A percentile compares a stretch with the other conserved stretches of the same genome.
phyloP scores from a whole-genome alignment of 768 basidiomycete species.

The Lentinus tigrinus region DNA sequence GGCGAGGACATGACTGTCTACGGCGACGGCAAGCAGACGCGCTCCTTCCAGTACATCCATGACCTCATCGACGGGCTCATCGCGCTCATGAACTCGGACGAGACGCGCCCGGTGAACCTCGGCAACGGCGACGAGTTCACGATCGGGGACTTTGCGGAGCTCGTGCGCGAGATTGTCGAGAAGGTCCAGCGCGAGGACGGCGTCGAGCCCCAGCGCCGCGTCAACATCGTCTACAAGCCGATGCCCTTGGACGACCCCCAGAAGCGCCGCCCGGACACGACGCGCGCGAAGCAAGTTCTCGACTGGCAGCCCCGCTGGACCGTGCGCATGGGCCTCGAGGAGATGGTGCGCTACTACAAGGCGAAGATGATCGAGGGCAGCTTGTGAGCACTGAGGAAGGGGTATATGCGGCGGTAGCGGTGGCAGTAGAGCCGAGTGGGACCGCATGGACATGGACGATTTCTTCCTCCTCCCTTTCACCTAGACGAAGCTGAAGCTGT shows the following conservation, averaged over 20 bases:
- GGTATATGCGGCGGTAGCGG: neutral
- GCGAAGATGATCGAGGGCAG: slow-evolving; percentile 85
- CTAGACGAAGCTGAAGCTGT: neutral
- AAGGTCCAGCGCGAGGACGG: slow-evolving; percentile 89
- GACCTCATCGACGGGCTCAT: slow-evolving; percentile 95
- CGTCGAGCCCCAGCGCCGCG: slow-evolving; percentile 44
- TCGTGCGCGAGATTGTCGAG: slow-evolving; percentile 89
- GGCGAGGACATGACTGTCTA: slow-evolving; percentile 98
- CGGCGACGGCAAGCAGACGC: slow-evolving; percentile 90
- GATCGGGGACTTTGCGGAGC: slow-evolving; percentile 89
- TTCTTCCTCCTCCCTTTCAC: neutral
- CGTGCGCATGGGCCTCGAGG: slow-evolving; percentile 89
- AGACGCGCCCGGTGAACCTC: slow-evolving; percentile 94
- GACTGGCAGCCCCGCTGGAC: slow-evolving; percentile 94
- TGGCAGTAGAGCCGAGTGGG: too few species aligned
- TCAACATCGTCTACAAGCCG: slow-evolving; percentile 72
- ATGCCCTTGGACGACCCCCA: slow-evolving; percentile 95
- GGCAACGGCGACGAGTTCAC: slow-evolving; percentile 96
- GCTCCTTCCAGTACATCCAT: slow-evolving; percentile 98
- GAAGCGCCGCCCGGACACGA: slow-evolving; percentile 89
- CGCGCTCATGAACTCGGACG: slow-evolving; percentile 91
- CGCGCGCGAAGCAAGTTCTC: slow-evolving; percentile 79
- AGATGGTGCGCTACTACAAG: slow-evolving; percentile 94
- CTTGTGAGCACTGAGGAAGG: slow-evolving; percentile 47
- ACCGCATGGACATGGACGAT: neutral